These are phyloP conservation scores for Myxozyma geophila DNA, from an alignment of 805 yeast species.

Conservation along the genomic window DNA sequence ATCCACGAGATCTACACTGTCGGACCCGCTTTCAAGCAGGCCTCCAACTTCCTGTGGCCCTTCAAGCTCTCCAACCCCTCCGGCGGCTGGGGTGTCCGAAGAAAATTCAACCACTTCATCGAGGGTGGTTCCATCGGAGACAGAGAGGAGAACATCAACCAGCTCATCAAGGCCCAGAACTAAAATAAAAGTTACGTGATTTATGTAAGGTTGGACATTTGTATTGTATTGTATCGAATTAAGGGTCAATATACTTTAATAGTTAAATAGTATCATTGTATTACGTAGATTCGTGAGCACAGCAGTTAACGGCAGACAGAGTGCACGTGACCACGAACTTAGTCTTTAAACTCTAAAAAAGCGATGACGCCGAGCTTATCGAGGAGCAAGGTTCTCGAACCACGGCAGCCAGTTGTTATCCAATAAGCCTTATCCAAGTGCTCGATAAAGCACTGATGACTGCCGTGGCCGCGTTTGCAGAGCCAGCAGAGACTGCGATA, in stretches of 20 bases:
- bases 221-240: constrained; percentile 1
- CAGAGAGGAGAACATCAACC: constrained; percentile 79
- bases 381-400: too few species aligned
- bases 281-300: neutral
- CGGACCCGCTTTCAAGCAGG: constrained; percentile 86
- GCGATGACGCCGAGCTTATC: too few species aligned
- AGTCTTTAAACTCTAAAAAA: too few species aligned
- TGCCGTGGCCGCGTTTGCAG: too few species aligned
- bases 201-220: constrained; percentile 4
- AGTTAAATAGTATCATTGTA: neutral
- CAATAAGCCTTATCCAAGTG: too few species aligned
- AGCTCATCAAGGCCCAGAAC: constrained; percentile 53
- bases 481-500: neutral
- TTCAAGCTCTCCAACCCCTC: constrained; percentile 80
- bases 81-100: constrained; percentile 80
- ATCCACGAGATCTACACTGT: constrained; percentile 82
- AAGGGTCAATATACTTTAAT: neutral
- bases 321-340: too few species aligned
- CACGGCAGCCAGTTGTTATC: too few species aligned
- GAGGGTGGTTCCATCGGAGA: constrained; percentile 87
- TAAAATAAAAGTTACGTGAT: constrained; percentile 15
- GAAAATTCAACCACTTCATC: constrained; percentile 83
- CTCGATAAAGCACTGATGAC: too few species aligned
- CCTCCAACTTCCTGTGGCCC: constrained; percentile 84
- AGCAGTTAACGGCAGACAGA: neutral